Evolutionary conservation across 2,329 filamentous ascomycete genomes (phyloP), one percentile per base, ranked within the genome.

Genomic region (Coleophoma cylindrospora): DNA sequence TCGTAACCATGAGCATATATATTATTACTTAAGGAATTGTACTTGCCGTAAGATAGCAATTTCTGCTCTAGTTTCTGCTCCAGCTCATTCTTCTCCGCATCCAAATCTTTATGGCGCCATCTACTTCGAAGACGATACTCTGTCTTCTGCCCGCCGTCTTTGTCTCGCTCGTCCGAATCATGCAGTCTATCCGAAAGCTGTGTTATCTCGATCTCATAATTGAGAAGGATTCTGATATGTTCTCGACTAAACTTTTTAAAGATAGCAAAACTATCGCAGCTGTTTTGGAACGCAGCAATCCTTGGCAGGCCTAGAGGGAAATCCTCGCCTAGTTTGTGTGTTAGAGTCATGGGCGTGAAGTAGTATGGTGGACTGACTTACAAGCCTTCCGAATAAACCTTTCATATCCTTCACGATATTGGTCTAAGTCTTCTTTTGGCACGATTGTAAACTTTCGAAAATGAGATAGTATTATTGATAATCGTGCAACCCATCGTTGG

Each of bases 231-330:
- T 43, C 49, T 32, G 3, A 43, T 13, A 43, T 52, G 48, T 14
- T n/a, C 34, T 22, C 34, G 14, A 6, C 43, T 46, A 32, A 54
- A 51, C n/a, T 32, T 43, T 17, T 49, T 45, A 22, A 45, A 47
- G 10, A 54, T 51, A 4, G 17, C 21, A 33, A 54, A 54, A 17
- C 34, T 40, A 19, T 52, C 49, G 27, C 41, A 11, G 15, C 49
- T 52, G 12, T 48, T 34, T 21, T 50, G 27, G 22, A 50, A 54
- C 15, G 48, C 49, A 9, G 51, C 51, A 11, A 54, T 3, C 40
- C 40, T 48, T 46, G 51, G 51, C 38, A 33, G 49, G 7, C 51
- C 51, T 37, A 49, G n/a, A 4, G 48, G 51, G 34, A 45, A 47
- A 5, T 46, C 19, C 11, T 46, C 45, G 14, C 45, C 36, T 50